Evolutionary conservation across 2,329 filamentous ascomycete species (phyloP).

Genomic region (Phialophora expanda): DNA sequence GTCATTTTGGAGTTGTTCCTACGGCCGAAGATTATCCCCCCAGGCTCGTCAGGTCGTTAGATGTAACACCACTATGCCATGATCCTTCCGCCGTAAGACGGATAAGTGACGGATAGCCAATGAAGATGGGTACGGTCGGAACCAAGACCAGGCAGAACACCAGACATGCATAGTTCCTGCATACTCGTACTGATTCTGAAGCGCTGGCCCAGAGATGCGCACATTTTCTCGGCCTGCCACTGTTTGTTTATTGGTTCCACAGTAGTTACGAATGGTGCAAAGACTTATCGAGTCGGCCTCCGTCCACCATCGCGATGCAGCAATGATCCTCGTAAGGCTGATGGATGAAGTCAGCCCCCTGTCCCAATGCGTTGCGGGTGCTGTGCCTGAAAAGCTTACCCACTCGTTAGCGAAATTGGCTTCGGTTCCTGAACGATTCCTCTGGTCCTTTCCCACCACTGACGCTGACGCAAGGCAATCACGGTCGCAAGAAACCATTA

Average conservation of each 20-base stretch:
- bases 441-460: background rate
- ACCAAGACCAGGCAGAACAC: background rate
- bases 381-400: background rate
- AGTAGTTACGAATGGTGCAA: background rate
- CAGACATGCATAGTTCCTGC: background rate
- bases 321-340: background rate
- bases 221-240: background rate
- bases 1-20: background rate
- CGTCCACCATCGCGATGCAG: background rate
- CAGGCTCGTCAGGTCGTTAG: background rate
- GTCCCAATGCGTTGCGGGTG: background rate
- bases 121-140: background rate
- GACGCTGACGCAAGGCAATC: background rate
- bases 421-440: background rate
- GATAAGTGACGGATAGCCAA: background rate
- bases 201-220: no score
- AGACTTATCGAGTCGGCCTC: background rate
- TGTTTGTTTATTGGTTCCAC: background rate
- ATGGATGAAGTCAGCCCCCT: slow-evolving; percentile 1
- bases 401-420: background rate
- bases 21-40: slow-evolving; percentile 1
- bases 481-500: background rate
- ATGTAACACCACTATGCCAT: background rate
- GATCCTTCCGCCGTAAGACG: background rate
- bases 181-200: background rate